Base-by-base conservation (phyloP, 192 early-diverging fungal species). In the Ambispora gerdemannii region DNA sequence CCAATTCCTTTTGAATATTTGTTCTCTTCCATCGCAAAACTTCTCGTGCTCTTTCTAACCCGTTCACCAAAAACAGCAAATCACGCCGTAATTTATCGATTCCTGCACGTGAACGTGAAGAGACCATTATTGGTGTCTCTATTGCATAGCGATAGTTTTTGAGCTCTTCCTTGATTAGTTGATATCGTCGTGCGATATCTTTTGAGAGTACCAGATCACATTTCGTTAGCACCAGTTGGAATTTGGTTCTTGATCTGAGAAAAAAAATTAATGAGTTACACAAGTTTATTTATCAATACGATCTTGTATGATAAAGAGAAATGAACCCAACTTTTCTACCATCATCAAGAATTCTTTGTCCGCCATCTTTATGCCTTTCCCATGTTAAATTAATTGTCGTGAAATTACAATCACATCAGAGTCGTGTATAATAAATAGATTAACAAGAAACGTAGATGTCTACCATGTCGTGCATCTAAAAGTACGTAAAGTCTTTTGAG, bases 401-500 rank as follows among this genome's bases (percentile, higher is more conserved):
- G 4, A 20, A 27, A 32, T 11, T 38, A 27, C 35, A 22, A 22
- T 38, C 6, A 27, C 31, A 22, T 4, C 4, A 3, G 19, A 17
- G 32, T 19, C n/a, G 24, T 30, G 4, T 24, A 71, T 0, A 33
- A 22, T 7, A 43, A 63, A 25, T 28, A 71, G 4, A 34, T 2
- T 32, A 72, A 31, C 8, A 58, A 49, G n/a, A 25, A 58, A 25
- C n/a, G 22, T 20, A 55, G 34, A 7, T 19, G 10, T 50, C 34
- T 75, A 47, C 90, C 91, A 70, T 91, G 90, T 8, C 91, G 80
- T 38, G 87, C 89, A 74, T 92, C 91, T 38, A 92, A 82, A 70
- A 91, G 82, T n/a, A 92, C 81, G 76, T 83, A 88, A 11, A 92
- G 75, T 25, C 87, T 78, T 66, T 77, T 83, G 22, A 92, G 74